Evolutionary conservation across 2,329 filamentous ascomycete genomes (phyloP).

Genomic region (Apiospora phragmitis): DNA sequence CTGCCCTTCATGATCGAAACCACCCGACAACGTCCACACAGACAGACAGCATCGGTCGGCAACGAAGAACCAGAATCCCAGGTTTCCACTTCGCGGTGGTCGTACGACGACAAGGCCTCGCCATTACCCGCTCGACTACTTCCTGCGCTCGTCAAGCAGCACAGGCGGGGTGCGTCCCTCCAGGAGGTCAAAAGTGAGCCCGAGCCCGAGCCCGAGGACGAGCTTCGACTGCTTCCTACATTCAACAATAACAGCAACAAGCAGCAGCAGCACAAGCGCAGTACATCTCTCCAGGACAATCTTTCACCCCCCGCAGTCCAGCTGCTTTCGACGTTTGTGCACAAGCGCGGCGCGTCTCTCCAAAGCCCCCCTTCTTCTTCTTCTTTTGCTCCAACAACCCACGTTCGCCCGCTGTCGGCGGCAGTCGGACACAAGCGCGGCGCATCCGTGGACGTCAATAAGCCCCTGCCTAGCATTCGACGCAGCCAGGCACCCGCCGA

Average conservation of each 20-base stretch:
- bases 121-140: not conserved
- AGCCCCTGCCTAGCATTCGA: conserved; percentile 29
- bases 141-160: not conserved
- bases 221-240: not conserved
- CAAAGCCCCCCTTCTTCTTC: not conserved
- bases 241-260: not conserved
- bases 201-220: not conserved
- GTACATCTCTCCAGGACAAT: not conserved
- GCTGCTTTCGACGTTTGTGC: not conserved
- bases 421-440: not conserved
- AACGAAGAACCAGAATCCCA: not conserved
- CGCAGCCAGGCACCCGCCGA: not conserved
- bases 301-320: not conserved
- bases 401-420: not conserved
- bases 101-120: not conserved
- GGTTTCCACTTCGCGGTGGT: not conserved
- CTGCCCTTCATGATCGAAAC: conserved; percentile 21
- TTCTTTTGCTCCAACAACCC: no score
- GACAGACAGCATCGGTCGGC: not conserved
- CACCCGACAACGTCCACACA: conserved; percentile 4
- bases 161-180: not conserved
- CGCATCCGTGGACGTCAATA: conserved; percentile 27
- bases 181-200: not conserved
- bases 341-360: not conserved
- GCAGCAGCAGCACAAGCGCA: not conserved